A percentile compares a stretch with the other conserved stretches of the same genome.
phyloP scores from a whole-genome alignment of 75 land plant genomes.

The Pinus tabuliformis region DNA sequence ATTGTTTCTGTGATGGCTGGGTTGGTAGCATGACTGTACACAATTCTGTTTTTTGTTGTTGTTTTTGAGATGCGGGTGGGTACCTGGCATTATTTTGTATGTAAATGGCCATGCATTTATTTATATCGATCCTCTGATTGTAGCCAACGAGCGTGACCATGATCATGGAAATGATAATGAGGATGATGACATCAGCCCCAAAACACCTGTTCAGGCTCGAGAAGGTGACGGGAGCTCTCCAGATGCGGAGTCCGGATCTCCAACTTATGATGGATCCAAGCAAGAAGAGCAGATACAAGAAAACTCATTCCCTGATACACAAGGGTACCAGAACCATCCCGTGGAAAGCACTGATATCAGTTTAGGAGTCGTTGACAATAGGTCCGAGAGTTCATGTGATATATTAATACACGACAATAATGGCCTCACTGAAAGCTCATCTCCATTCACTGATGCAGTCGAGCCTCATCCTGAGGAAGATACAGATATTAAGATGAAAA shows the following conservation, averaged over 20 bases:
- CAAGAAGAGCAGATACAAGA: not conserved
- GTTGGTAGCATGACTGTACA: not conserved
- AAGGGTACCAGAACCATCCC: too few relatives aligned
- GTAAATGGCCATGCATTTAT: not conserved
- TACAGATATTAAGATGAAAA: not conserved
- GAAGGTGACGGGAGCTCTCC: not conserved
- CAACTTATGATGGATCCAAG: not conserved
- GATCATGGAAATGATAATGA: not conserved
- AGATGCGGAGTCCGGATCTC: not conserved
- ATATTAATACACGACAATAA: not conserved
- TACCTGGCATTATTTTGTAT: not conserved
- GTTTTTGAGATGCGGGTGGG: not conserved
- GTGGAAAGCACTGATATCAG: not conserved
- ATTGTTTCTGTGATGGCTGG: not conserved
- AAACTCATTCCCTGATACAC: too few relatives aligned
- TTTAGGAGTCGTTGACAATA: not conserved
- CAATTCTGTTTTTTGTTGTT: not conserved
- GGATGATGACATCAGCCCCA: not conserved
- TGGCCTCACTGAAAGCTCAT: not conserved
- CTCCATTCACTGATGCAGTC: not conserved
- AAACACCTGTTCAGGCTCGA: not conserved
- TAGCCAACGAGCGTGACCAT: not conserved
- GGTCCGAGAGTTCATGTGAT: not conserved
- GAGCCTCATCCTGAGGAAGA: not conserved
- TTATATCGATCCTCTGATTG: not conserved